A percentile compares a stretch with the other conserved stretches of the same genome.
Evolutionary conservation across 2,329 filamentous ascomycete genomes (phyloP).

Genomic region (Diaporthe vaccinii): DNA sequence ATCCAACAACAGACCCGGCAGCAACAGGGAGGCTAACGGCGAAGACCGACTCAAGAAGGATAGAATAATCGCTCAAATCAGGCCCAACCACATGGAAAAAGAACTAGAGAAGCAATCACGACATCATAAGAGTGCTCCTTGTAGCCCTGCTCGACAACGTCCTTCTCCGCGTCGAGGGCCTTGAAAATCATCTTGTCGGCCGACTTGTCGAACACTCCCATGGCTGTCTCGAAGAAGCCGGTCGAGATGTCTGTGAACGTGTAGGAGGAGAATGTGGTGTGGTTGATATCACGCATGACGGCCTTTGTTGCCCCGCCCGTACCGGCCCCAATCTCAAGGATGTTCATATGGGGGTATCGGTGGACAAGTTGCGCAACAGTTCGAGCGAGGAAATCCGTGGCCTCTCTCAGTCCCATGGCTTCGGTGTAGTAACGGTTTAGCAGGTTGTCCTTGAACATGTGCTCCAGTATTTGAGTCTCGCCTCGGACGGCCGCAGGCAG

Average conservation of each 20-base stretch:
- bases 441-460: too few species aligned
- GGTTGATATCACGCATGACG: neutral
- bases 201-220: too few species aligned
- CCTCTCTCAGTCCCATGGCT: too few species aligned
- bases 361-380: neutral
- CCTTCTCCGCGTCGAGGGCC: neutral
- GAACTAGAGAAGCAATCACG: neutral
- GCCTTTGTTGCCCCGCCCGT: neutral
- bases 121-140: neutral
- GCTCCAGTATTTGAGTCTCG: too few species aligned
- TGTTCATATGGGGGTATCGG: neutral
- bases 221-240: neutral
- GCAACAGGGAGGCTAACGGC: too few species aligned
- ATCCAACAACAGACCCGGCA: too few species aligned
- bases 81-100: too few species aligned
- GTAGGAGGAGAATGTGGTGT: neutral
- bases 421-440: too few species aligned
- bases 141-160: neutral
- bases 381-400: too few species aligned
- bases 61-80: too few species aligned
- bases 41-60: too few species aligned
- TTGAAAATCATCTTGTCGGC: neutral
- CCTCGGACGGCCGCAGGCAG: too few species aligned
- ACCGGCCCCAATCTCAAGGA: neutral
- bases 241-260: neutral